A percentile compares a stretch with the other conserved stretches of the same genome.
These are phyloP conservation scores for Suhomyces yuchorum DNA, from an alignment of 1,139 yeast genomes.

Conservation along the genomic window DNA sequence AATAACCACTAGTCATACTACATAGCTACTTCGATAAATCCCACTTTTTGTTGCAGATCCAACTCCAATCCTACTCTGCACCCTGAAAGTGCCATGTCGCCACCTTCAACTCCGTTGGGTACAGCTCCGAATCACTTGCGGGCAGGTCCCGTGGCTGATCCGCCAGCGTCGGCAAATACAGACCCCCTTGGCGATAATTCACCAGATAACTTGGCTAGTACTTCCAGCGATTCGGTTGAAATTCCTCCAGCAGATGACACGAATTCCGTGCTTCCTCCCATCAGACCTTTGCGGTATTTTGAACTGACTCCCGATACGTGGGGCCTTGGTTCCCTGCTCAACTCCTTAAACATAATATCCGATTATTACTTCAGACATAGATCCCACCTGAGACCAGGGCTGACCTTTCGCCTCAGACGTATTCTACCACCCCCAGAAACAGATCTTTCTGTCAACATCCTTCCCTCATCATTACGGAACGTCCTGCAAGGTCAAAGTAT, in stretches of 20 bases:
- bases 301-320: slow-evolving; percentile 6
- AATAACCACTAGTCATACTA: not conserved
- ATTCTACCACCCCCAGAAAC: slow-evolving; percentile 4
- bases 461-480: slow-evolving; percentile 7
- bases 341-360: slow-evolving; percentile 18
- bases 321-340: slow-evolving; percentile 17
- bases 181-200: not conserved
- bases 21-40: not conserved
- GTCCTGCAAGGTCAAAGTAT: not conserved
- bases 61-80: not conserved
- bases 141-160: not conserved
- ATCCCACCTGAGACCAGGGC: slow-evolving; percentile 1
- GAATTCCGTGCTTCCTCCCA: not conserved
- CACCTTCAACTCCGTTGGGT: slow-evolving; percentile 13
- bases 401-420: not conserved
- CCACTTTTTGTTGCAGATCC: not conserved
- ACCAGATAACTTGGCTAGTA: not conserved
- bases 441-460: slow-evolving; percentile 7
- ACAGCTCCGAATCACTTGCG: slow-evolving; percentile 1
- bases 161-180: not conserved
- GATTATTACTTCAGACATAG: slow-evolving; percentile 17
- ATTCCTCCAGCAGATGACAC: not conserved
- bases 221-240: not conserved
- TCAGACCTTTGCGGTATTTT: slow-evolving; percentile 3
- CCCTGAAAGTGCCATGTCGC: slow-evolving; percentile 10